Base-by-base conservation (phyloP, 2,329 filamentous ascomycete genomes). In the Beauveria scarabaeidicola region DNA sequence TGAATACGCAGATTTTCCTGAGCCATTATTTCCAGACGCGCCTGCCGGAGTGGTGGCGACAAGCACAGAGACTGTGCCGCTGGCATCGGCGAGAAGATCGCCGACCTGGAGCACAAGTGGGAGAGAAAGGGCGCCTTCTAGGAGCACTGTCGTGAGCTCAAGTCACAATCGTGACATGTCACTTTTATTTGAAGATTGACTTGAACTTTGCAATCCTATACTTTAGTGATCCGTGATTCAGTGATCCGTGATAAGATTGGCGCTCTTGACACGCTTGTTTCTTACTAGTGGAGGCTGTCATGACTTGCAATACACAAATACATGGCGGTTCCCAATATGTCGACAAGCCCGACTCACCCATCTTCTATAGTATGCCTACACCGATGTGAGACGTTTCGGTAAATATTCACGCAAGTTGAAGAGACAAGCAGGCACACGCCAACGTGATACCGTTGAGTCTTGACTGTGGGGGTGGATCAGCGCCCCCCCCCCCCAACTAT, bases 121-220 rank as follows among this genome's bases (percentile, higher is more conserved):
- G 4, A 47, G 38, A 23, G 56, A 58, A 19, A 44, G 47, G 47
- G 56, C 38, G 6, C 25, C 38, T 25, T 58, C 47, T 23, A 58
- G 46, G 47, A 58, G 2, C 44, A 38, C 56, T 4, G n/a, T 58
- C 21, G 23, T 58, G 19, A 58, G 38, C 25, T 58, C 56, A 0
- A 58, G 50, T 52, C 56, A 58, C n/a, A 58, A 58, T n/a, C 47
- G 47, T 3, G 47, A 52, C 32, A 58, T 58, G 38, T 58, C 56
- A 5, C 38, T 46, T 23, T 23, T 58, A 23, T 58, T 58, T 13
- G 15, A 58, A 3, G 47, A 58, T 43, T 52, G 23, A 58, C 29
- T 32, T 32, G 29, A 5, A 32, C 29, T 32, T 32, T 32, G 29
- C 29, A 32, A 32, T 13, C 29, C 29, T 11, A n/a, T n/a, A n/a